Base-by-base conservation (phyloP, 1,284 basidiomycete species). In the Boletus holoroseus region DNA sequence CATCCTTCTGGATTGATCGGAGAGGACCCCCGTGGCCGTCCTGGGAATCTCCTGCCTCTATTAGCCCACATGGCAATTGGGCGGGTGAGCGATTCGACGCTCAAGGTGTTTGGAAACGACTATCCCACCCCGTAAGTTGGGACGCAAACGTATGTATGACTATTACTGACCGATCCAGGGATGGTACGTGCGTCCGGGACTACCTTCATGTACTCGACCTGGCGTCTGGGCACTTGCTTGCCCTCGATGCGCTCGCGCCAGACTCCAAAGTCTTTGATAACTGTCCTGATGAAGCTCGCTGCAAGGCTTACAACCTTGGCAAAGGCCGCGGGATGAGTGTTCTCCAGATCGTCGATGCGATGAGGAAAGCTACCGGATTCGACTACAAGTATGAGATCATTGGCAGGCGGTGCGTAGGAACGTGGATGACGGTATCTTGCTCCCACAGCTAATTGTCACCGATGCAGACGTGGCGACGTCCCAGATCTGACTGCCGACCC, bases 181-280 rank as follows among this genome's bases (percentile, higher is more conserved):
- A 99, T 68, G 95, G 95, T 15, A 98, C 94, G 5, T 97, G 94
- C 63, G 91, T 96, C 27, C 89, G 96, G 50, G 96, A 99, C 74
- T 99, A 99, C 74, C 80, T 99, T 27, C 96, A 99, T 71, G 84
- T 99, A 54, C 83, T 98, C 69, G 96, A 99, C 69, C 82, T 99
- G 32, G 93, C 96, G 16, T 78, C 83, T 22, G 96, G 96, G 8
- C 96, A 99, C 71, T 76, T 97, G 51, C 83, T 94, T 53, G 92
- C 96, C 0, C 79, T 99, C 38, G 88, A 95, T 51, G 93, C 92
- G 16, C 78, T 95, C 27, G 74, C 75, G n/a, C 72, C 78, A 2
- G 76, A 82, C 40, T 82, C 85, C 6, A 78, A 72, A 2, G 69
- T 68, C 26, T 79, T 84, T 54, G 81, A 83, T 58, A 72, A 73